These are phyloP conservation scores for Pseudonitzschia multistriata DNA, from an alignment of 108 stramenopile species.

Conservation along the genomic window DNA sequence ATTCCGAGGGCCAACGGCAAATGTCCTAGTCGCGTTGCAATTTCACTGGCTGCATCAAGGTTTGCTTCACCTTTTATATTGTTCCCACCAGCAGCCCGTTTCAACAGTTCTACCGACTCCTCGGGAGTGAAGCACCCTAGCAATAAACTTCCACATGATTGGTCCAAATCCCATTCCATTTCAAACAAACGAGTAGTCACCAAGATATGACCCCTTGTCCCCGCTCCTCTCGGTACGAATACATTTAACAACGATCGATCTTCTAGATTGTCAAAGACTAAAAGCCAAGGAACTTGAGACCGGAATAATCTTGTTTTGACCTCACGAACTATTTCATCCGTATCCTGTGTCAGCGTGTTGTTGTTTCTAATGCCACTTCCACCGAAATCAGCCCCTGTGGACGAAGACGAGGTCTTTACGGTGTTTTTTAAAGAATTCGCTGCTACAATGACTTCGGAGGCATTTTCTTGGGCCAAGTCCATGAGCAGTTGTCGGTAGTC, in stretches of 20 bases:
- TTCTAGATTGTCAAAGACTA: conserved; percentile 75
- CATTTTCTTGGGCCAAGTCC: conserved; percentile 46
- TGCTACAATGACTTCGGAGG: conserved; percentile 5
- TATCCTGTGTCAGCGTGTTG: conserved; percentile 27
- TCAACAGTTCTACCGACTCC: conserved; percentile 54
- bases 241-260: conserved; percentile 39
- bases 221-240: conserved; percentile 57
- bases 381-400: background rate
- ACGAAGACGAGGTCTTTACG: background rate
- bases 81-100: conserved; percentile 29
- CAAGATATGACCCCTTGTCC: conserved; percentile 51
- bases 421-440: background rate
- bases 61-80: conserved; percentile 18
- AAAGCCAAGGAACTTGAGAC: conserved; percentile 54
- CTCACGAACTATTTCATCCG: conserved; percentile 55
- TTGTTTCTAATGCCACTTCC: background rate
- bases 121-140: conserved; percentile 54
- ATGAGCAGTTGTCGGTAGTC: conserved; percentile 58
- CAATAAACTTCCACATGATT: conserved; percentile 17
- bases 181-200: conserved; percentile 58
- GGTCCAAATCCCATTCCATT: conserved; percentile 20
- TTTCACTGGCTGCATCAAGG: conserved; percentile 20
- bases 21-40: conserved; percentile 43
- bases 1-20: conserved; percentile 62
- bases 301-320: conserved; percentile 64